These are phyloP conservation scores for Saccharomycopsis capsularis DNA, from an alignment of 805 yeast genomes.

Conservation along the genomic window DNA sequence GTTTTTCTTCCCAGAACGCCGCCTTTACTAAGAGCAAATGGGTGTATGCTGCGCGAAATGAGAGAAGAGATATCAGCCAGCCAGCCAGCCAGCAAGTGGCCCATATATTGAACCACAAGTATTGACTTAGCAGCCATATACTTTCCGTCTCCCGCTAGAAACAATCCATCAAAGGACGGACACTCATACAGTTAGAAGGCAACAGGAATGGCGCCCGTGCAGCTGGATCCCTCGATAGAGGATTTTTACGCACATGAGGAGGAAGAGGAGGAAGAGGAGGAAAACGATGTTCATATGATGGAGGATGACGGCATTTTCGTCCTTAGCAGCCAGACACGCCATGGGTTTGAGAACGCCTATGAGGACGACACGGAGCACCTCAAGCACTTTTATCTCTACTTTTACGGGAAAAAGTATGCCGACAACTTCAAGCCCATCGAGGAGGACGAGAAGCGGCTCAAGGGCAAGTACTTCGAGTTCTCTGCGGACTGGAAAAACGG, in stretches of 20 bases:
- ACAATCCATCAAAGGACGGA: too few species aligned
- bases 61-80: too few species aligned
- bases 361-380: conserved; percentile 50
- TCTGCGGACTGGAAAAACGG: conserved; percentile 87
- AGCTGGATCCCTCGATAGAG: too few species aligned
- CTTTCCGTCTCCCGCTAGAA: too few species aligned
- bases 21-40: too few species aligned
- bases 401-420: conserved; percentile 85
- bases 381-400: conserved; percentile 71
- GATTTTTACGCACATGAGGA: neutral
- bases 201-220: too few species aligned
- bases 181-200: too few species aligned
- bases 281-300: neutral
- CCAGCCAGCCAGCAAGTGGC: too few species aligned
- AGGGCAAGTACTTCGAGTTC: conserved; percentile 53
- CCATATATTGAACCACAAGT: too few species aligned
- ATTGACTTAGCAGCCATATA: too few species aligned
- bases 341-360: conserved; percentile 63
- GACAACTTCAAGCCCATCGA: conserved; percentile 79
- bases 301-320: neutral
- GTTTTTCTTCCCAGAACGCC: too few species aligned
- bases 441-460: conserved; percentile 41
- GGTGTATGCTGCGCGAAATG: too few species aligned
- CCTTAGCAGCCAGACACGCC: conserved; percentile 32
- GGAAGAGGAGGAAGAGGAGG: neutral